Percentiles rank a stretch among this genome's conserved stretches.
Conservation (phyloP, 78 protist genomes). For the Cavenderia fasciculata region DNA sequence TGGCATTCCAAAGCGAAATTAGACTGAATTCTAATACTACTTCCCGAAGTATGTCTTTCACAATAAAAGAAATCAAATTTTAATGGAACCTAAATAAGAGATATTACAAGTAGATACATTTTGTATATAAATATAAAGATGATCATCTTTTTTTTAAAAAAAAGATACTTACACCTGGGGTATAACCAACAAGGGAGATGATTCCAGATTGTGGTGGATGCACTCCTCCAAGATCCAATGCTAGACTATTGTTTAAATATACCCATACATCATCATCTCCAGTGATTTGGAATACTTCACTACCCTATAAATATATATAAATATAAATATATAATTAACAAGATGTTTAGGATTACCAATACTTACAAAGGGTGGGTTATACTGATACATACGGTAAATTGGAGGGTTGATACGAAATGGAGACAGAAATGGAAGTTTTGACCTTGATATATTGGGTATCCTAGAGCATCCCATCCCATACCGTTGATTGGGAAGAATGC, state of each 20-base stretch:
- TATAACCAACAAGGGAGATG: too few species aligned
- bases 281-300: neutral
- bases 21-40: neutral
- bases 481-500: constrained; percentile 55
- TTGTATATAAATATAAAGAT: too few species aligned
- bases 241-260: constrained; percentile 30
- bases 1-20: neutral
- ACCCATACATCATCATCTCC: constrained; percentile 71
- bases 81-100: too few species aligned
- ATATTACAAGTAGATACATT: too few species aligned
- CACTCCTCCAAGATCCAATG: constrained; percentile 42
- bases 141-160: too few species aligned
- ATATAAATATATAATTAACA: too few species aligned
- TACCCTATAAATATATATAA: neutral
- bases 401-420: neutral
- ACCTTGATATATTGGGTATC: too few species aligned
- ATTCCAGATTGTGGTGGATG: too few species aligned
- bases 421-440: constrained; percentile 6
- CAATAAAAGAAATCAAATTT: constrained; percentile 3
- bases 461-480: constrained; percentile 49
- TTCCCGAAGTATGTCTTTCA: constrained; percentile 15
- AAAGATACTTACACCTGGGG: too few species aligned
- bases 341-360: neutral
- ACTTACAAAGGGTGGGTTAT: neutral
- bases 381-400: neutral